Evolutionary conservation across 352 stramenopile species (phyloP), one percentile per base, ranked within the genome.

Genomic region (Pythium angustatum): DNA sequence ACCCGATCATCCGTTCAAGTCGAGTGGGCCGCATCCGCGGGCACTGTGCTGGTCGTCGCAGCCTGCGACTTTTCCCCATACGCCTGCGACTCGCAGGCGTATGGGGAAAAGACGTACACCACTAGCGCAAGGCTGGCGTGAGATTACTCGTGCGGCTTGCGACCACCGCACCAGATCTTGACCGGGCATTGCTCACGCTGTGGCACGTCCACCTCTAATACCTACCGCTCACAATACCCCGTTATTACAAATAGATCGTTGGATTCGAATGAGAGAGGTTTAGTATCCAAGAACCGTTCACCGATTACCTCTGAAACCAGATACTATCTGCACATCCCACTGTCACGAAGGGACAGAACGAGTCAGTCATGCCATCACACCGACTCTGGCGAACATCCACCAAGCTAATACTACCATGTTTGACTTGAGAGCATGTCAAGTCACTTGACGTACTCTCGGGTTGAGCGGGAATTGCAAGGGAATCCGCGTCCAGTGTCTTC

Each of bases 301-400:
- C n/a, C 36, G 7, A 19, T 21, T 10, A 7, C 36, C n/a, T 9
- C n/a, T 3, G 36, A 43, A 43, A 43, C n/a, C n/a, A n/a, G n/a
- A n/a, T n/a, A n/a, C n/a, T 9, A 43, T 43, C 15, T 17, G 11
- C 19, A 21, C 19, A 8, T 21, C 36, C 36, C n/a, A 54, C 48
- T 50, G 38, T 38, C 41, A 22, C 43, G 55, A 62, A 54, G 55
- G 27, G 55, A 54, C 55, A 62, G 30, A 41, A 28, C n/a, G 55
- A 50, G 45, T 62, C 40, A 50, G 55, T 62, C 55, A 62, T 62
- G 41, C 54, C 55, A 62, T 62, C 55, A 62, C 9, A 24, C 28
- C 41, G 10, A 52, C 54, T 31, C 54, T 62, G 54, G 40, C 54
- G 54, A 52, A 62, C 43, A 30, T 62, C 55, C 43, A 21, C 43